Base-by-base conservation (phyloP, 805 yeast genomes). In the Pichia nanzhaoensis region DNA sequence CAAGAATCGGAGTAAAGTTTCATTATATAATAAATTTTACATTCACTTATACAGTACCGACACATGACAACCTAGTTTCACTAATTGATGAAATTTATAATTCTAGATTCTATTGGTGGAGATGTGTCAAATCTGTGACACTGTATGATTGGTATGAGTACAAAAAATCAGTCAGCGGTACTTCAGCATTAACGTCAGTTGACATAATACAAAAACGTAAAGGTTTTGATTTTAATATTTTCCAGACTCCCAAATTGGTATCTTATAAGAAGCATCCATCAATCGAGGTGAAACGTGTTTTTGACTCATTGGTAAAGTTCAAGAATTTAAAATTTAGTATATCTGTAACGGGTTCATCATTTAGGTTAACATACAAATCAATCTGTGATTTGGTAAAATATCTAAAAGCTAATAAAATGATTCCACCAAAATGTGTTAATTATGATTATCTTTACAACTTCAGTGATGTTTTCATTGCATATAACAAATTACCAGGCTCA, bases 1-100 rank as follows among this genome's bases (percentile, higher is more conserved):
- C 12, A 33, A 17, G 22, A 4, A 9, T 22, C 14, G 43, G 43
- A 9, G 13, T 40, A 14, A 9, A 5, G 9, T 40, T 40, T 21
- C 30, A 33, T 20, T 32, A 40, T 22, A 31, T 32, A 4, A 33
- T 40, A 12, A 13, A 33, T 27, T 5, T 32, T 6, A 22, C 16
- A n/a, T 22, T 5, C 4, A 22, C 30, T 10, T 17, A 24, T 24
- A 24, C 9, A 7, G 28, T 24, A 24, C 10, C 28, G 10, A 24
- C 28, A 24, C 9, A 24, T 24, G 10, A 24, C 9, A 24, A 24
- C 6, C 10, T 24, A 10, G 10, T 24, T 24, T 24, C 28, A 7
- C 13, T 42, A 13, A 19, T 45, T 20, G 48, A 45, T 13, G 48
- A 45, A 33, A 41, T 45, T 5, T 45, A 37, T 27, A 39, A 35